Percentiles rank a stretch among this genome's conserved stretches.
phyloP scores from a whole-genome alignment of 2,329 filamentous ascomycete species.

The Clonostachys rosea region DNA sequence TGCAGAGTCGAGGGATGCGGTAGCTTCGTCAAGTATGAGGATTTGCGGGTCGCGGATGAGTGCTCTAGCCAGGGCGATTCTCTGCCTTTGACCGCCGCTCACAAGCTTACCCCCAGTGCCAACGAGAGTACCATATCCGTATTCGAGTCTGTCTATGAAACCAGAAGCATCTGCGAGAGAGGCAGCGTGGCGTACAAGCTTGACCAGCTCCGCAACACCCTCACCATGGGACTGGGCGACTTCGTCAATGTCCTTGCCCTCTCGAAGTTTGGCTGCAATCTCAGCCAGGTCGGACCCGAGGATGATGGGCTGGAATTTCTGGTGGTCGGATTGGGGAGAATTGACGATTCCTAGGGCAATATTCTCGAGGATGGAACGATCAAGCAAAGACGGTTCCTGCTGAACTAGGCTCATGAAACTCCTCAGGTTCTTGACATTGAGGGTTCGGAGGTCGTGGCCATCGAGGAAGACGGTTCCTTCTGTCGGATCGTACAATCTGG shows the following conservation, averaged over 20 bases:
- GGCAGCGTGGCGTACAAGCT: slow-evolving; percentile 43
- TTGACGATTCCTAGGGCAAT: slow-evolving; percentile 44
- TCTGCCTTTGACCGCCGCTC: slow-evolving; percentile 56
- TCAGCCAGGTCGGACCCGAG: slow-evolving; percentile 42
- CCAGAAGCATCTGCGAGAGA: slow-evolving; percentile 51
- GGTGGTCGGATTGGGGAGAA: slow-evolving; percentile 30
- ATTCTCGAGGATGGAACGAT: slow-evolving; percentile 43
- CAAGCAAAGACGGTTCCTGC: slow-evolving; percentile 37
- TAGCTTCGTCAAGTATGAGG: slow-evolving; percentile 58
- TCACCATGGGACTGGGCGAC: slow-evolving; percentile 36
- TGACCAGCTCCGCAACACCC: slow-evolving; percentile 44
- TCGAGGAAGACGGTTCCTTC: slow-evolving; percentile 41
- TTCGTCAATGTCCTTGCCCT: slow-evolving; percentile 39
- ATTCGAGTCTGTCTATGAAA: slow-evolving; percentile 50
- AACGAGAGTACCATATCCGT: slow-evolving; percentile 48
- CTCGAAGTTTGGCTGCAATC: slow-evolving; percentile 44
- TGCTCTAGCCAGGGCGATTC: slow-evolving; percentile 53
- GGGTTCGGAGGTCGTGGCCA: slow-evolving; percentile 36
- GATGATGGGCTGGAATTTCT: slow-evolving; percentile 36
- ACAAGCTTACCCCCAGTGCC: slow-evolving; percentile 49
- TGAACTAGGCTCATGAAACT: slow-evolving; percentile 38
- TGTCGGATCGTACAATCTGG: slow-evolving; percentile 53
- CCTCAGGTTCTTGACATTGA: slow-evolving; percentile 39
- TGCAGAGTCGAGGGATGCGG: slow-evolving; percentile 53
- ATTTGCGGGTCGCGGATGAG: slow-evolving; percentile 53